Evolutionary conservation across 2,329 filamentous ascomycete species (phyloP), one percentile per base, ranked within the genome.

Genomic region (Colletotrichum sp.): DNA sequence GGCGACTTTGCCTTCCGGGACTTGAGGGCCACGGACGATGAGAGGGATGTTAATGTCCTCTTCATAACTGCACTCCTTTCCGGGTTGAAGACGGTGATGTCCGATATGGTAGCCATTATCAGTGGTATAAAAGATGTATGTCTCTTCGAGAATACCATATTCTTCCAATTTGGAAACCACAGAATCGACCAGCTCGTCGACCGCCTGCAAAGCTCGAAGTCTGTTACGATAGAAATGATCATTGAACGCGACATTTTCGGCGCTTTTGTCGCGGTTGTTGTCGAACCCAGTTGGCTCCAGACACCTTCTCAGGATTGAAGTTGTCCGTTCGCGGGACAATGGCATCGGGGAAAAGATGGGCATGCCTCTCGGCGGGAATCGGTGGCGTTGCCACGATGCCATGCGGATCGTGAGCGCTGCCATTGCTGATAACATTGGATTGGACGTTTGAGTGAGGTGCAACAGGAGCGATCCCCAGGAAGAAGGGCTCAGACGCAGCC

Each of bases 391-490:
- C 84, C 9, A 77, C 12, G 39, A 65, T 48, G 13, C 34, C 56
- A 10, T 67, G 27, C 7, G 65, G 27, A 18, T 43, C 30, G 27
- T 67, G 39, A 25, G 27, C n/a, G 25, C 56, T 66, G 8, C 64
- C 39, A 10, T 58, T 39, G 39, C 34, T 3, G 25, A 60, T 32
- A 9, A 28, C 28, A 13, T 70, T 83, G 68, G 68, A 70, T 60
- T 75, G 77, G 32, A 89, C 84, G 74, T 92, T 91, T 18, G 89
- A 88, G 78, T 95, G 94, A 1, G 94, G 93, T 0, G 91, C 93
- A 8, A 93, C 87, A 0, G 93, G 93, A 0, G 93, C 91, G 10
- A 94, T 87, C 0, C 88, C 88, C 9, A 95, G 81, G 79, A 95
- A 94, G 83, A 94, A 95, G 0, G 94, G 93, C 16, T 88, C 85